These are phyloP conservation scores for Lachnellula subtilissima DNA, from an alignment of 2,329 filamentous ascomycete genomes.

Conservation along the genomic window DNA sequence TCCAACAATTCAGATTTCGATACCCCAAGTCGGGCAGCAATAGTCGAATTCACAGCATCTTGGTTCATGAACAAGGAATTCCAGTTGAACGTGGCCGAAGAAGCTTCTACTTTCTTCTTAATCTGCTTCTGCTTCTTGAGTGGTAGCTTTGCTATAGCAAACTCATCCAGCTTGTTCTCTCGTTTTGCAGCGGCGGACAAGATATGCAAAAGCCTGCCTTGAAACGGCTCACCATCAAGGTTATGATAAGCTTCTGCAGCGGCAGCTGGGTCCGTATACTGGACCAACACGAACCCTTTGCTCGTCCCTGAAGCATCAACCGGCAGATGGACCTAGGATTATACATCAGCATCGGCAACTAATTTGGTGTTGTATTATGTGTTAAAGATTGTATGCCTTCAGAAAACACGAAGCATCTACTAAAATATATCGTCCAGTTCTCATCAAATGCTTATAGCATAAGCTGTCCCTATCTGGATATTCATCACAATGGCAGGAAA, in stretches of 20 bases:
- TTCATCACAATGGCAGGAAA: conserved; percentile 71
- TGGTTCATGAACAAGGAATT: conserved; percentile 99
- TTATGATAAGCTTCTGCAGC: conserved; percentile 75
- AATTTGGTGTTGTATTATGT: conserved; percentile 10
- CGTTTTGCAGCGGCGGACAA: conserved; percentile 80
- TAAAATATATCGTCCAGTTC: conserved; percentile 95
- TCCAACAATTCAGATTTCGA: conserved; percentile 89
- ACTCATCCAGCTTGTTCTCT: conserved; percentile 79
- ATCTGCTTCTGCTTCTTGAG: conserved; percentile 93
- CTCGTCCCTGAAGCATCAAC: conserved; percentile 66
- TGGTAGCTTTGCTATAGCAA: conserved; percentile 82
- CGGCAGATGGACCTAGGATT: conserved; percentile 74
- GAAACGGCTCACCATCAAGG: conserved; percentile 81
- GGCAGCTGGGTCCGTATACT: conserved; percentile 66
- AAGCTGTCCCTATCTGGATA: conserved; percentile 99
- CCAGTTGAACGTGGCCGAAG: conserved; percentile 84
- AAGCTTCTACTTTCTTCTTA: conserved; percentile 75
- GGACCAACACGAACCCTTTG: conserved; percentile 88
- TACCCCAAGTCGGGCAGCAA: conserved; percentile 80
- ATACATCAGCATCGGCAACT: conserved; percentile 37
- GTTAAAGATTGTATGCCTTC: conserved; percentile 33
- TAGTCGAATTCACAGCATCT: conserved; percentile 87
- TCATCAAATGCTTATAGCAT: conserved; percentile 87
- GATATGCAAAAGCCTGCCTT: conserved; percentile 87
- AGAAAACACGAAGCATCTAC: conserved; percentile 98